Conservation (phyloP, 371 early-diverging fungal species). For the Lichtheimia hyalospora region DNA sequence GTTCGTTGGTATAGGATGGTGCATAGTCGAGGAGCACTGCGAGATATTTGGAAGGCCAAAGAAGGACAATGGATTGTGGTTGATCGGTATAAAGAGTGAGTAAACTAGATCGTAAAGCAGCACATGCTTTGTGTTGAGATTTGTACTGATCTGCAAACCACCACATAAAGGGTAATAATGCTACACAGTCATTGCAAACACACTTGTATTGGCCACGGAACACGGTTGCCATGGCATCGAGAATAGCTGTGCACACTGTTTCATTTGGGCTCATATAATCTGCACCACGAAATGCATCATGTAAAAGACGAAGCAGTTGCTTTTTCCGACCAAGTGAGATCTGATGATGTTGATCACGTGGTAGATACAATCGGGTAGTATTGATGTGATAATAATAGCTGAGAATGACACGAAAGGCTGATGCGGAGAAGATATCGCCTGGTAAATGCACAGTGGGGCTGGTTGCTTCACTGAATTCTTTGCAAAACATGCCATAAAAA, state of each 20-base stretch:
- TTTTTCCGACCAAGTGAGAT: constrained; percentile 28
- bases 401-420: constrained; percentile 14
- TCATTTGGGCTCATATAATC: constrained; percentile 39
- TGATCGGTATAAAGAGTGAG: constrained; percentile 40
- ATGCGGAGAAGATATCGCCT: constrained; percentile 20
- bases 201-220: constrained; percentile 42
- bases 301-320: constrained; percentile 35
- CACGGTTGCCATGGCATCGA: constrained; percentile 28
- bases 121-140: constrained; percentile 8
- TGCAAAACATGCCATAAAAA: constrained; percentile 43
- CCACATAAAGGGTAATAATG: constrained; percentile 43
- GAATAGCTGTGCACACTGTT: constrained; percentile 24
- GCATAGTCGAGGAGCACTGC: constrained; percentile 26
- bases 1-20: constrained; percentile 2
- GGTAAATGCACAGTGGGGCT: constrained; percentile 22
- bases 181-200: constrained; percentile 36
- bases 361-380: neutral
- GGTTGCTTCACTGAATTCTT: constrained; percentile 16
- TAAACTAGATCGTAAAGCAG: constrained; percentile 22
- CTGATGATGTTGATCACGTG: constrained; percentile 12
- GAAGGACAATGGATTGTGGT: constrained; percentile 23
- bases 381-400: constrained; percentile 20
- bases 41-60: constrained; percentile 45
- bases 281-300: constrained; percentile 37
- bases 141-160: constrained; percentile 38